These are phyloP conservation scores for Microcera coccophila DNA, from an alignment of 2,329 filamentous ascomycete genomes.

Conservation along the genomic window DNA sequence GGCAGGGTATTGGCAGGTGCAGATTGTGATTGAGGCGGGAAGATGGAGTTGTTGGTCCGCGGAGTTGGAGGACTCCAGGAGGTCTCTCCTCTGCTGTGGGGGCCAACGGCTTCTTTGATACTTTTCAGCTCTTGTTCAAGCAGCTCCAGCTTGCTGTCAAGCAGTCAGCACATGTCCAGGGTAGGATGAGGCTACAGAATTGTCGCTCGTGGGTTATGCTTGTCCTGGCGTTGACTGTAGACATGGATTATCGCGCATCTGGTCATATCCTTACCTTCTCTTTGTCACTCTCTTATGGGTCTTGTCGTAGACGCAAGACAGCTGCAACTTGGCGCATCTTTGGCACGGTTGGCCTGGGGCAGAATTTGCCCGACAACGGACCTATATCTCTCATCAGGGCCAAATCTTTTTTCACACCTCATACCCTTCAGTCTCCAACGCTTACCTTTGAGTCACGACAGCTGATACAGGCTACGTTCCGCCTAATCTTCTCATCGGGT, in stretches of 20 bases:
- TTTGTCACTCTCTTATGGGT: constrained; percentile 45
- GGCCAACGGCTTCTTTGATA: constrained; percentile 50
- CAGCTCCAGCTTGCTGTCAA: constrained; percentile 51
- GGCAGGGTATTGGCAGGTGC: constrained; percentile 7
- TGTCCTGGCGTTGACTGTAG: too few relatives aligned
- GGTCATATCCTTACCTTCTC: constrained; percentile 37
- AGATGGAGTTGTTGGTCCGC: constrained; percentile 21
- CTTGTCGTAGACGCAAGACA: constrained; percentile 45
- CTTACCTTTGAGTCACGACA: constrained; percentile 40
- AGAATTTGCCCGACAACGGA: constrained; percentile 42
- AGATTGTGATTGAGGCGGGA: constrained; percentile 16
- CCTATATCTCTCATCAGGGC: constrained; percentile 29
- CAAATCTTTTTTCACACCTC: neutral
- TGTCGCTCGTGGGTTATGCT: neutral
- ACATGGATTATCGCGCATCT: too few relatives aligned
- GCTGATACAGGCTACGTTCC: constrained; percentile 38
- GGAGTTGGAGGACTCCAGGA: constrained; percentile 30
- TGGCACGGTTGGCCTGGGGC: constrained; percentile 40
- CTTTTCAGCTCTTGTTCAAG: constrained; percentile 52
- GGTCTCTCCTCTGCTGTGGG: constrained; percentile 15
- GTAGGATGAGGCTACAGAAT: neutral
- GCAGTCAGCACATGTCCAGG: constrained; percentile 10
- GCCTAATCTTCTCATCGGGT: constrained; percentile 30
- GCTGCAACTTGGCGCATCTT: constrained; percentile 42
- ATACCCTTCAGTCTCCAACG: neutral